These are phyloP conservation scores for Meyerozyma elateridarum DNA, from an alignment of 1,139 yeast species.

Conservation along the genomic window DNA sequence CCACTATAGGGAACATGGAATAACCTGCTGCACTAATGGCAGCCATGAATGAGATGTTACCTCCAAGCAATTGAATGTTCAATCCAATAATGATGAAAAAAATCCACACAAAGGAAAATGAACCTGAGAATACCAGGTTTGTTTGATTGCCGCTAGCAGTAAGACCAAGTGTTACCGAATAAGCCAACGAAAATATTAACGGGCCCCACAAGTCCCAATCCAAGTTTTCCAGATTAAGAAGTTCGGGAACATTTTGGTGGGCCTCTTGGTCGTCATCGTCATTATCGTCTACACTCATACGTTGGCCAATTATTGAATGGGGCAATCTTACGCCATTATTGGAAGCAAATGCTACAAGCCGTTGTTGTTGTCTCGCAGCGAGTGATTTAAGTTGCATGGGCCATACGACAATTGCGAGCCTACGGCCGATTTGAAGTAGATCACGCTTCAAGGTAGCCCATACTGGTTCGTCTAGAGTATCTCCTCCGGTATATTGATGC, in stretches of 20 bases:
- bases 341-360: conserved; percentile 39
- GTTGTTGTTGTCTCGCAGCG: conserved; percentile 42
- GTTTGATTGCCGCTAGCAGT: conserved; percentile 35
- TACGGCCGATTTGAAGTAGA: conserved; percentile 55
- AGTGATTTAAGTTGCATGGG: conserved; percentile 48
- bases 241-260: conserved; percentile 15
- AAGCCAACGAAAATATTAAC: conserved; percentile 60
- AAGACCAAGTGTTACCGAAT: conserved; percentile 52
- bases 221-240: conserved; percentile 29
- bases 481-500: conserved; percentile 76
- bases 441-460: conserved; percentile 65
- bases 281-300: conserved; percentile 26
- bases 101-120: conserved; percentile 48
- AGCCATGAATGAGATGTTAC: conserved; percentile 67
- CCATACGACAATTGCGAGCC: conserved; percentile 70
- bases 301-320: conserved; percentile 27
- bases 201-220: conserved; percentile 96
- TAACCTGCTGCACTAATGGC: conserved; percentile 81
- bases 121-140: conserved; percentile 47
- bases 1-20: conserved; percentile 70
- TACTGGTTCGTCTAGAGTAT: conserved; percentile 82
- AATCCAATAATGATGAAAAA: conserved; percentile 55
- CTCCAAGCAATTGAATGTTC: conserved; percentile 74
- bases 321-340: conserved; percentile 44
- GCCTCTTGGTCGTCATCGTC: conserved; percentile 25